These are phyloP conservation scores for Alternaria burnsii DNA, from an alignment of 2,329 filamentous ascomycete genomes.

Conservation along the genomic window DNA sequence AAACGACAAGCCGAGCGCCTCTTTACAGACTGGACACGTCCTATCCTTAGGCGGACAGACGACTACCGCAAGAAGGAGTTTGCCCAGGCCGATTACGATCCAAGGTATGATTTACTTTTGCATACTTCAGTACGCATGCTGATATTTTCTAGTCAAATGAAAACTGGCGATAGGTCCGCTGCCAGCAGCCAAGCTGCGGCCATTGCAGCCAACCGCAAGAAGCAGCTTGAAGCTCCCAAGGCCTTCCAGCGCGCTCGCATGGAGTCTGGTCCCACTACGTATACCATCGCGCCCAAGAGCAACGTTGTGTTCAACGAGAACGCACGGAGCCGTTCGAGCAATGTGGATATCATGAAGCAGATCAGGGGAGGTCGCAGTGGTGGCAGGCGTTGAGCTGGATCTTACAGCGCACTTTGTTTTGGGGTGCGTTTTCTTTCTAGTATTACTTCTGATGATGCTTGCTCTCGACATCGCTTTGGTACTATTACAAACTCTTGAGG, in stretches of 20 bases:
- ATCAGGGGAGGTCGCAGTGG: slow-evolving; percentile 38
- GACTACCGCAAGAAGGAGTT: slow-evolving; percentile 91
- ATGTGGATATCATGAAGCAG: slow-evolving; percentile 44
- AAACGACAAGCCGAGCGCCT: slow-evolving; percentile 93
- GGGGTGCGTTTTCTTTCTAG: background rate
- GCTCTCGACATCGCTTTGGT: background rate
- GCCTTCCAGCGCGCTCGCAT: slow-evolving; percentile 67
- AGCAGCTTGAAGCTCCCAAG: slow-evolving; percentile 61
- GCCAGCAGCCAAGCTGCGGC: slow-evolving; percentile 47
- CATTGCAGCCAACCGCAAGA: slow-evolving; percentile 53
- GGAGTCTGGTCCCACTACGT: slow-evolving; percentile 66
- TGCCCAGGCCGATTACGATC: slow-evolving; percentile 67
- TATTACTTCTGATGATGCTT: background rate
- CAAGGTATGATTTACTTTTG: slow-evolving; percentile 52
- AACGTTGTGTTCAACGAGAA: slow-evolving; percentile 53
- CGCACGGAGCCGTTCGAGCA: slow-evolving; percentile 33
- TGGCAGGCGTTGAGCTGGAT: slow-evolving; percentile 28
- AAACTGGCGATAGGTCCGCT: slow-evolving; percentile 18
- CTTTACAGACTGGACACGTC: slow-evolving; percentile 94
- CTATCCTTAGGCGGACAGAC: slow-evolving; percentile 91
- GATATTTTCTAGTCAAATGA: slow-evolving; percentile 28
- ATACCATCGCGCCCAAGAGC: slow-evolving; percentile 70
- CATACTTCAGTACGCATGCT: slow-evolving; percentile 15
- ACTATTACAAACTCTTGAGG: slow-evolving; percentile 4
- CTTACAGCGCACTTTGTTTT: background rate